Conservation (phyloP, 495 filamentous ascomycete genomes). For the Cercophora sp. region DNA sequence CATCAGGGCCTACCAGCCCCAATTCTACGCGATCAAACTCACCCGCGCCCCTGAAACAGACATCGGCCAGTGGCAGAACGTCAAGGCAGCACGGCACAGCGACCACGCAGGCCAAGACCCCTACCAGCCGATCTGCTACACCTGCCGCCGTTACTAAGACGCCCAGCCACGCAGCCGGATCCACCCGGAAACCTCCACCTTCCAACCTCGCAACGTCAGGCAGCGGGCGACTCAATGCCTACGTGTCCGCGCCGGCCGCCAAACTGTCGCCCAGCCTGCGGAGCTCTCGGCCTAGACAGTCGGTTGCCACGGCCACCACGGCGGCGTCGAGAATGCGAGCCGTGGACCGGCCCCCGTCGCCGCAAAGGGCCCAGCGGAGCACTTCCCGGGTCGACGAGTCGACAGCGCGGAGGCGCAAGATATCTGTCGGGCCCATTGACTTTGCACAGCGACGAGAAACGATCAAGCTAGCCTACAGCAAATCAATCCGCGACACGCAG, state of each 20-base stretch:
- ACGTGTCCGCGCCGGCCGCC: conserved; percentile 45
- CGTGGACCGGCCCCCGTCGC: conserved; percentile 36
- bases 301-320: conserved; percentile 69
- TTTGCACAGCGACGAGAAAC: conserved; percentile 71
- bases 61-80: conserved; percentile 33
- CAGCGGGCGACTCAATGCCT: conserved; percentile 49
- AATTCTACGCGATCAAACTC: conserved; percentile 49
- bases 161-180: conserved; percentile 29
- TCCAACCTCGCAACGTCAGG: conserved; percentile 25
- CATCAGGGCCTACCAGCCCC: conserved; percentile 42
- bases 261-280: conserved; percentile 66
- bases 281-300: conserved; percentile 76
- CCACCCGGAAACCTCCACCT: conserved; percentile 30
- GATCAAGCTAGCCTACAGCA: conserved; percentile 77
- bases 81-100: conserved; percentile 30
- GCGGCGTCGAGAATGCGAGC: conserved; percentile 59
- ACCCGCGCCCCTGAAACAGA: conserved; percentile 39
- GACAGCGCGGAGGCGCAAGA: conserved; percentile 39
- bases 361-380: conserved; percentile 35
- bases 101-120: conserved; percentile 29
- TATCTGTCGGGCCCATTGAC: conserved; percentile 64
- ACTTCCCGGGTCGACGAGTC: conserved; percentile 31
- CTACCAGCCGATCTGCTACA: conserved; percentile 29
- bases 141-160: conserved; percentile 36
- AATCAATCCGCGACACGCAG: conserved; percentile 67